Evolutionary conservation across 78 protist genomes (phyloP), one percentile per base, ranked within the genome.

Genomic region (Blattamonas nauphoetae): DNA sequence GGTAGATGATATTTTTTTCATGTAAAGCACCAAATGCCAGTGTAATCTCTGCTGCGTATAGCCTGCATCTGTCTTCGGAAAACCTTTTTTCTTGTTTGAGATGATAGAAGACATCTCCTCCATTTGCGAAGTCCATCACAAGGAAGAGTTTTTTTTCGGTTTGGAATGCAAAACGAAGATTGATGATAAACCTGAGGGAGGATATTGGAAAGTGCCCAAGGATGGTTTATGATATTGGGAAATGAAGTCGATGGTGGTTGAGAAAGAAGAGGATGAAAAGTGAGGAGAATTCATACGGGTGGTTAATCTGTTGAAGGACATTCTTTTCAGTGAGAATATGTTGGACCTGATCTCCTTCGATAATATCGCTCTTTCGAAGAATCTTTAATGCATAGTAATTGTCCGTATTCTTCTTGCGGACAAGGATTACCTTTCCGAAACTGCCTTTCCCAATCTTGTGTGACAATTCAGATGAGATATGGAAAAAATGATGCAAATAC

Each of bases 101-200:
- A 83, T 95, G 99, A 90, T 85, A 93, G 90, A 92, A 94, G n/a
- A 91, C 85, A 87, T 97, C 99, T 41, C 99, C 99, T 0, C 99
- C 99, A n/a, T 90, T 92, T 41, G 94, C 92, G 46, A 91, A 97
- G 81, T 94, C 97, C 88, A 96, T 88, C 63, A 97, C 96, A 4
- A 97, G 84, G 87, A 94, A 97, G 33, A 97, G 95, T 42, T 90
- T 91, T 41, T 89, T 92, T 6, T 85, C 92, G 5, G 97, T 94
- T 90, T 96, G 98, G 88, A 96, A 96, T 0, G 94, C 82, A 78
- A 91, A 95, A 45, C 93, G 88, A n/a, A 96, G 88, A 83, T 78
- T 83, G 29, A 96, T 97, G 34, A 96, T 82, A 90, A 95, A 95
- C 1, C 97, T 96, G 88, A 87, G n/a, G n/a, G n/a, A n/a, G n/a